Conservation (phyloP, 2,329 filamentous ascomycete genomes). For the Colletotrichum eremochloae region DNA sequence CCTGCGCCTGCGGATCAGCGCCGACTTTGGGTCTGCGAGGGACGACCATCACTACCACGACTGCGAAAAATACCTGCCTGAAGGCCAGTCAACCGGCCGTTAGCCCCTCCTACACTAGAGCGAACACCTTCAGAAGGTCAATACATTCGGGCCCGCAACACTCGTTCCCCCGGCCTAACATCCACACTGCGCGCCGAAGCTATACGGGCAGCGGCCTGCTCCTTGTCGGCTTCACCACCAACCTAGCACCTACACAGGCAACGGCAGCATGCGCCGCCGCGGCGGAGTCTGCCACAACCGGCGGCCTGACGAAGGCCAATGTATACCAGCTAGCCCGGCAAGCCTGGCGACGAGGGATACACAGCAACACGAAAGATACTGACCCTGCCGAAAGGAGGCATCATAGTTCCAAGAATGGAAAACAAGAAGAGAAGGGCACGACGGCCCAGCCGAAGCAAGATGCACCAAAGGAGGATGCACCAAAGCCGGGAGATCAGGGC, state of each 20-base stretch:
- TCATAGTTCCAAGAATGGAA: constrained; percentile 48
- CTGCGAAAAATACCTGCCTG: constrained; percentile 16
- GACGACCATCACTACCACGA: constrained; percentile 22
- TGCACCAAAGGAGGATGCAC: constrained; percentile 26
- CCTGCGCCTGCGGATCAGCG: constrained; percentile 45
- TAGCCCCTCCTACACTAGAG: constrained; percentile 3
- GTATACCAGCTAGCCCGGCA: constrained; percentile 54
- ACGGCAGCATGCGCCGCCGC: constrained; percentile 56
- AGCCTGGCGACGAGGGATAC: constrained; percentile 52
- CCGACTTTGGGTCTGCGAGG: constrained; percentile 35
- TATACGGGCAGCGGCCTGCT: constrained; percentile 69
- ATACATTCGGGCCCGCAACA: constrained; percentile 26
- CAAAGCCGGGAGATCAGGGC: constrained; percentile 37
- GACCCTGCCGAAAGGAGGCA: constrained; percentile 48
- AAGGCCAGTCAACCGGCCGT: constrained; percentile 22
- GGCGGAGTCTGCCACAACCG: constrained; percentile 52
- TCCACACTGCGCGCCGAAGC: constrained; percentile 60
- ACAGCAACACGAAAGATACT: constrained; percentile 47
- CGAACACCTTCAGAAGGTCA: constrained; percentile 27
- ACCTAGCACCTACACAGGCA: constrained; percentile 54
- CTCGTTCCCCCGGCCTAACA: constrained; percentile 34
- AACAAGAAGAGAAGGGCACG: constrained; percentile 41
- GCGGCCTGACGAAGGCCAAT: constrained; percentile 47
- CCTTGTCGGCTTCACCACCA: constrained; percentile 60
- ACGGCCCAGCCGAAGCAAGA: constrained; percentile 25